phyloP scores from a whole-genome alignment of 169 alveolate species.

The Plasmodium falciparum region DNA sequence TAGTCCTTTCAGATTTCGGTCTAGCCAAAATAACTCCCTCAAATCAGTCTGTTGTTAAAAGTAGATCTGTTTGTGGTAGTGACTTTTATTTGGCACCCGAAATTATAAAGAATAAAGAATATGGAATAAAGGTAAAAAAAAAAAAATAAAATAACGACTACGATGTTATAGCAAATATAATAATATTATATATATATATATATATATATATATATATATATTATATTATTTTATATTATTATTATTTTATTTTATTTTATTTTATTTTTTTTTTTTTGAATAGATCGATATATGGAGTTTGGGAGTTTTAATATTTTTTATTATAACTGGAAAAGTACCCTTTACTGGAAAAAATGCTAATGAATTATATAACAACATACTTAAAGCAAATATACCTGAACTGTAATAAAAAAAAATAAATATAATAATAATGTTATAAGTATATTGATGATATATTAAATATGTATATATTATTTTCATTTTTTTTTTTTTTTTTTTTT shows the following conservation, averaged over 20 bases:
- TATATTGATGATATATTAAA: neutral
- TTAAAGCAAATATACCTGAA: conserved; percentile 65
- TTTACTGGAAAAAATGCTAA: conserved; percentile 75
- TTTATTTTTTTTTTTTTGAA: neutral
- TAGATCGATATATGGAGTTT: conserved; percentile 81
- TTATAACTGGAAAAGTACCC: conserved; percentile 83
- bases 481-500: neutral
- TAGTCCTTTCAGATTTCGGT: conserved; percentile 88
- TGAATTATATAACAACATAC: conserved; percentile 65
- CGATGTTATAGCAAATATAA: neutral
- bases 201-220: neutral
- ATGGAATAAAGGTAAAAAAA: conserved; percentile 71
- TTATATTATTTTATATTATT: too few species aligned
- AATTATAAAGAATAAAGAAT: conserved; percentile 89
- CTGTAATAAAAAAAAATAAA: conserved; percentile 7
- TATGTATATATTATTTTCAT: neutral
- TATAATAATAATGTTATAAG: neutral
- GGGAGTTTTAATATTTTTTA: conserved; percentile 80
- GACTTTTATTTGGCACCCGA: conserved; percentile 91
- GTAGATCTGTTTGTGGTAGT: conserved; percentile 89
- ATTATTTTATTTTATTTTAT: neutral
- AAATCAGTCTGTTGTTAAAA: conserved; percentile 81
- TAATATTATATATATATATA: neutral
- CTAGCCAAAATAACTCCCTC: conserved; percentile 87
- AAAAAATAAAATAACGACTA: neutral